Evolutionary conservation across 2,329 filamentous ascomycete species (phyloP).

Genomic region (Leptographium radiaticola): DNA sequence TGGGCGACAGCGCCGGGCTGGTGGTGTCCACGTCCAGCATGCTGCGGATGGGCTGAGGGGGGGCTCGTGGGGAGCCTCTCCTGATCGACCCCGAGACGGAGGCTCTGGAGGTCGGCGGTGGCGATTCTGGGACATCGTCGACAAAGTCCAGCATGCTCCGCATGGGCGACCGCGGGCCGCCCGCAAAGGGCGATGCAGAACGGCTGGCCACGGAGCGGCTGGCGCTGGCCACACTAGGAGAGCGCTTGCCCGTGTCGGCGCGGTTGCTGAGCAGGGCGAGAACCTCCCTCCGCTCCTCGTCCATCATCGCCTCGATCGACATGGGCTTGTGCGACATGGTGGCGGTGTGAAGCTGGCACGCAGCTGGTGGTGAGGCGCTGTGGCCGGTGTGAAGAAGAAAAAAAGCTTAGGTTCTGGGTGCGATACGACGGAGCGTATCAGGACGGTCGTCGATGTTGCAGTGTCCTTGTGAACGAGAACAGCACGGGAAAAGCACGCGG

Average conservation of each 20-base stretch:
- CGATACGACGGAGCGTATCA: neutral
- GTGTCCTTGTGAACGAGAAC: neutral
- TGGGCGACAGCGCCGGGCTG: slow-evolving; percentile 17
- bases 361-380: too few relatives aligned
- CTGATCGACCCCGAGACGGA: slow-evolving; percentile 10
- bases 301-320: slow-evolving; percentile 65
- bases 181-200: slow-evolving; percentile 40
- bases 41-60: slow-evolving; percentile 30
- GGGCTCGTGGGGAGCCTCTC: slow-evolving; percentile 21
- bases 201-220: slow-evolving; percentile 17
- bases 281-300: slow-evolving; percentile 65
- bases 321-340: slow-evolving; percentile 34
- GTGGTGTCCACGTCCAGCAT: slow-evolving; percentile 34
- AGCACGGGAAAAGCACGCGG: neutral
- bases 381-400: neutral
- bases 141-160: slow-evolving; percentile 51
- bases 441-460: neutral
- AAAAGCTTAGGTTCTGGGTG: neutral
- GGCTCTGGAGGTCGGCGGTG: slow-evolving; percentile 18
- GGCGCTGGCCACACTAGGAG: slow-evolving; percentile 13
- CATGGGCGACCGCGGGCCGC: slow-evolving; percentile 47
- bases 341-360: neutral
- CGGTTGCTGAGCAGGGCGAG: slow-evolving; percentile 44
- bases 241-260: neutral
- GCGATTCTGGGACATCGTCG: slow-evolving; percentile 21